Evolutionary conservation across 768 basidiomycete species (phyloP).

Genomic region (Psilocybe sp.): DNA sequence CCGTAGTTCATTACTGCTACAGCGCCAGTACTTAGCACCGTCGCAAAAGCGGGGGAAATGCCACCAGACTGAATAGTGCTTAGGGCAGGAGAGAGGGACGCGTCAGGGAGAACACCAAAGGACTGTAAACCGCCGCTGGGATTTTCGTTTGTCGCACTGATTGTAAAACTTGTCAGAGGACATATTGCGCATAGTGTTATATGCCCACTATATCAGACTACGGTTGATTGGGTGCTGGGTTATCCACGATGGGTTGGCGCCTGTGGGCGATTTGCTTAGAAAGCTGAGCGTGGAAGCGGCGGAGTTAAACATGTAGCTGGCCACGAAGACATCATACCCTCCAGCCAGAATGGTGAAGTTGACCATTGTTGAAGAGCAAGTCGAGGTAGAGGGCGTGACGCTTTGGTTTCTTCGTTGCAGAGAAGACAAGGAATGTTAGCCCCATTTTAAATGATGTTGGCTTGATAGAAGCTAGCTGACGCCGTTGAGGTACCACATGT

Average conservation of each 20-base stretch:
- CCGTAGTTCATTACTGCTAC: slow-evolving; percentile 62
- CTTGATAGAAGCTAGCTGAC: too few relatives aligned
- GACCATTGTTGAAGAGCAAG: slow-evolving; percentile 42
- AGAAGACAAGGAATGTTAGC: too few relatives aligned
- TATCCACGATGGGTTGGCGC: slow-evolving; percentile 61
- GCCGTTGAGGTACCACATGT: too few relatives aligned
- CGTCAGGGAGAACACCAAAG: slow-evolving; percentile 44
- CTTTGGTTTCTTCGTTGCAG: too few relatives aligned
- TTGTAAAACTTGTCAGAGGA: slow-evolving; percentile 6
- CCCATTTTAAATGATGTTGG: too few relatives aligned
- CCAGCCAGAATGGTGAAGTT: slow-evolving; percentile 68
- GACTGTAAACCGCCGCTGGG: slow-evolving; percentile 58
- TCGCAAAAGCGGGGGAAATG: slow-evolving; percentile 47
- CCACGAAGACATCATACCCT: slow-evolving; percentile 60
- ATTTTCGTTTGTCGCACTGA: slow-evolving; percentile 62
- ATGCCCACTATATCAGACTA: slow-evolving; percentile 58
- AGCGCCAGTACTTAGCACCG: slow-evolving; percentile 49
- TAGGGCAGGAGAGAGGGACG: slow-evolving; percentile 39
- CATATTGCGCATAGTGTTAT: background rate
- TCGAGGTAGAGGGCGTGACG: slow-evolving; percentile 12
- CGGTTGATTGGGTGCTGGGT: slow-evolving; percentile 51
- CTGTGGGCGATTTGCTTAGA: slow-evolving; percentile 45
- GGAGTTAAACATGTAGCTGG: slow-evolving; percentile 60
- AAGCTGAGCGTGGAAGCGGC: slow-evolving; percentile 46
- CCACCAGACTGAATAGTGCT: slow-evolving; percentile 51